These are phyloP conservation scores for Fraxinus latifolia DNA, from an alignment of 305 asterid genomes.

Conservation along the genomic window DNA sequence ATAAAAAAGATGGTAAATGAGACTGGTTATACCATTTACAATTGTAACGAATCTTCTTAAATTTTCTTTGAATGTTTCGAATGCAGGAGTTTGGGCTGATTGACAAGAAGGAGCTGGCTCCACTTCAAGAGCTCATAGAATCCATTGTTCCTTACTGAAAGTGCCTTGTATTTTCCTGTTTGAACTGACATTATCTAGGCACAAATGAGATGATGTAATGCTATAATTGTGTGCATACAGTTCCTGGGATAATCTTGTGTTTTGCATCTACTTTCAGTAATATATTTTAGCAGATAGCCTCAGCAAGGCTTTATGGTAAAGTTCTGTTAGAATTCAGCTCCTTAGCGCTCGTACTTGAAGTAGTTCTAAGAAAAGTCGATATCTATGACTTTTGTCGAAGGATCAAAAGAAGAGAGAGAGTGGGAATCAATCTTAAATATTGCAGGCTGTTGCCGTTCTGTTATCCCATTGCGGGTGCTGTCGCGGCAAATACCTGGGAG, in stretches of 20 bases:
- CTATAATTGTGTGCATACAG: slow-evolving; percentile 23
- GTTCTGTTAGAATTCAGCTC: slow-evolving; percentile 11
- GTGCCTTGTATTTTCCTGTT: slow-evolving; percentile 12
- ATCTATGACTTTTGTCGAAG: background rate
- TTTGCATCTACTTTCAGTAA: slow-evolving; percentile 10
- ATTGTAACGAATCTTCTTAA: background rate
- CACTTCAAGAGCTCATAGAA: slow-evolving; percentile 92
- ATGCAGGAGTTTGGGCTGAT: slow-evolving; percentile 90
- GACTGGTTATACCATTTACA: background rate
- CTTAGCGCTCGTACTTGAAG: background rate
- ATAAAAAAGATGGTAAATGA: background rate
- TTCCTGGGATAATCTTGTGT: slow-evolving; percentile 20
- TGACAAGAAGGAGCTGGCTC: slow-evolving; percentile 97
- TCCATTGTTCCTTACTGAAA: slow-evolving; percentile 75
- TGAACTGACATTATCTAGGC: slow-evolving; percentile 26
- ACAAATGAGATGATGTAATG: slow-evolving; percentile 14
- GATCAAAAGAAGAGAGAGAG: background rate
- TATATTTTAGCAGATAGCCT: background rate
- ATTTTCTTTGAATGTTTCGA: background rate
- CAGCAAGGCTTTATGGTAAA: slow-evolving; percentile 1
- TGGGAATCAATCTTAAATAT: background rate
- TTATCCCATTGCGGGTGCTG: background rate
- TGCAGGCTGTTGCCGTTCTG: background rate
- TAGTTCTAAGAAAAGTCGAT: background rate
- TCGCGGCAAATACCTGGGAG: background rate